These are phyloP conservation scores for Hypoxylon rubiginosum DNA, from an alignment of 2,329 filamentous ascomycete genomes.

Conservation along the genomic window DNA sequence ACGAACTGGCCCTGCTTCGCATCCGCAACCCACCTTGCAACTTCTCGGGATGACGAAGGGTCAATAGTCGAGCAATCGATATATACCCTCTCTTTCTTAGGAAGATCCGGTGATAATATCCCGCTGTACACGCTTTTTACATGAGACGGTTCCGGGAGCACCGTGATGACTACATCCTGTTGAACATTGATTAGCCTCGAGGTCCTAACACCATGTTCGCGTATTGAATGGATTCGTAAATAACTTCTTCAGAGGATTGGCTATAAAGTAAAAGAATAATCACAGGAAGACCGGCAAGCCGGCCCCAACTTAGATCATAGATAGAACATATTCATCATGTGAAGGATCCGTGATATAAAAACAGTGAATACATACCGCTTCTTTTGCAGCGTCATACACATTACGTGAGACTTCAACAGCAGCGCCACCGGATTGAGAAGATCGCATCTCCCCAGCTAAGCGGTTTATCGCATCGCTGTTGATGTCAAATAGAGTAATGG, in stretches of 20 bases:
- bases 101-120: constrained; percentile 72
- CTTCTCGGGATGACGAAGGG: constrained; percentile 82
- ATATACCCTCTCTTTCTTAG: constrained; percentile 77
- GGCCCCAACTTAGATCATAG: constrained; percentile 82
- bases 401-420: constrained; percentile 60
- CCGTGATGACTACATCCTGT: constrained; percentile 88
- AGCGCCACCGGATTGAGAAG: constrained; percentile 60
- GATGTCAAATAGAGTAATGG: constrained; percentile 68
- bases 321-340: constrained; percentile 59
- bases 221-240: constrained; percentile 24
- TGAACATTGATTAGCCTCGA: constrained; percentile 37
- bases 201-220: neutral
- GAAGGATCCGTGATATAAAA: constrained; percentile 35
- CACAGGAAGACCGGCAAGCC: constrained; percentile 68
- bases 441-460: constrained; percentile 62
- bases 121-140: constrained; percentile 85
- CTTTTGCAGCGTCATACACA: constrained; percentile 63
- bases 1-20: constrained; percentile 82
- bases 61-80: constrained; percentile 99
- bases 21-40: constrained; percentile 76
- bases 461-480: constrained; percentile 63
- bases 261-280: constrained; percentile 73
- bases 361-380: constrained; percentile 61
- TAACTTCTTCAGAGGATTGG: constrained; percentile 77
- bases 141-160: constrained; percentile 89